These are phyloP conservation scores for Trypanosoma boissoni DNA, from an alignment of 208 protist species.

Conservation along the genomic window DNA sequence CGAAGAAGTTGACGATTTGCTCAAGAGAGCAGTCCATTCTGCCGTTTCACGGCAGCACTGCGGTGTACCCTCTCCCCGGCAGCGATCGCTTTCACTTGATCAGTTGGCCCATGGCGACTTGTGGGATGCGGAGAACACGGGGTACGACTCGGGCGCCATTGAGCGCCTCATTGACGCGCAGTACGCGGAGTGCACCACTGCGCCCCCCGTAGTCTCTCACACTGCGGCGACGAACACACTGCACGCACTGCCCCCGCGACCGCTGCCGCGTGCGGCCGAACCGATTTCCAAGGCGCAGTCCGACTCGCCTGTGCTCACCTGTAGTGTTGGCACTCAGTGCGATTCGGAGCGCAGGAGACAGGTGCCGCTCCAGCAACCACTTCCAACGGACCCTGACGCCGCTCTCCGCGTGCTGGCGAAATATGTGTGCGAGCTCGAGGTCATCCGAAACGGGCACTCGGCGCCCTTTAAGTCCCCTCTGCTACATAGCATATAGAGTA, in stretches of 20 bases:
- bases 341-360: neutral
- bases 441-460: conserved; percentile 9
- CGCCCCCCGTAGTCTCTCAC: neutral
- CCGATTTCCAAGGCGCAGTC: neutral
- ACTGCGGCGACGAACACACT: neutral
- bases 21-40: conserved; percentile 1
- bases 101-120: conserved; percentile 3
- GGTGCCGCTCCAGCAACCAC: neutral
- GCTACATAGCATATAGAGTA: conserved; percentile 5
- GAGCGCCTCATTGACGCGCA: conserved; percentile 15
- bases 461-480: conserved; percentile 7
- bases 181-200: neutral
- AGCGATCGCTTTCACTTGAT: conserved; percentile 5
- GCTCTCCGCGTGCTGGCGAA: conserved; percentile 5
- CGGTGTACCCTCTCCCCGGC: neutral
- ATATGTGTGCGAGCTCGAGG: conserved; percentile 11
- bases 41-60: neutral
- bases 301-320: neutral
- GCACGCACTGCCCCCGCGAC: neutral
- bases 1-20: conserved; percentile 6
- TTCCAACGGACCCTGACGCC: conserved; percentile 5
- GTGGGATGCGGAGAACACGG: too few relatives aligned
- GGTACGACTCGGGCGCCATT: conserved; percentile 3
- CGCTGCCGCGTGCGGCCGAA: neutral
- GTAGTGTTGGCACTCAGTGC: conserved; percentile 6